Evolutionary conservation across 2,329 filamentous ascomycete species (phyloP).

Genomic region (Colletotrichum sojae): DNA sequence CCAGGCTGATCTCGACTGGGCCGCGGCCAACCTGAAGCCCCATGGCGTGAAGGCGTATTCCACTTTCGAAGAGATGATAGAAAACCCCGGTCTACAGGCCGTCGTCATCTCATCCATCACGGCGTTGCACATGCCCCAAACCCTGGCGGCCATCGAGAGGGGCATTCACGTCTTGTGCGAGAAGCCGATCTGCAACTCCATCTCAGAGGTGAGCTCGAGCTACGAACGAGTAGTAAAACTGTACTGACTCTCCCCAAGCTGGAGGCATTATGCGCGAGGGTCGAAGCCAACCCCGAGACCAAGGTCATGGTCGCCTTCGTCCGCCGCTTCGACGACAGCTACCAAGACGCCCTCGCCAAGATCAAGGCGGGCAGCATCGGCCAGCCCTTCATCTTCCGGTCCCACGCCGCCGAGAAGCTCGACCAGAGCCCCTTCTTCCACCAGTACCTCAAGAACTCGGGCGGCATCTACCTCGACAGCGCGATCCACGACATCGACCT

Average conservation of each 20-base stretch:
- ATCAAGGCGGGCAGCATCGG: constrained; percentile 70
- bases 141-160: constrained; percentile 67
- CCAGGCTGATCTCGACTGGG: constrained; percentile 59
- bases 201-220: constrained; percentile 65
- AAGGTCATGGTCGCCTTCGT: constrained; percentile 62
- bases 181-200: constrained; percentile 70
- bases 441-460: constrained; percentile 73
- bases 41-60: constrained; percentile 59
- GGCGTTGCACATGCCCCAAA: constrained; percentile 70
- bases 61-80: constrained; percentile 62
- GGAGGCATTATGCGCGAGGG: background rate
- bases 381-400: constrained; percentile 70
- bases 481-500: constrained; percentile 75
- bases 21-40: constrained; percentile 56
- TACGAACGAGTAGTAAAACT: constrained; percentile 60
- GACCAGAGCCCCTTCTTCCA: constrained; percentile 78
- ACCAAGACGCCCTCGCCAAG: constrained; percentile 70
- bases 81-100: constrained; percentile 52
- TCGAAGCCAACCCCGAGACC: constrained; percentile 59
- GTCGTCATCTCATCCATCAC: constrained; percentile 59
- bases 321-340: constrained; percentile 74
- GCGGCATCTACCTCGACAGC: constrained; percentile 80
- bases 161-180: constrained; percentile 71
- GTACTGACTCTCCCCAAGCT: constrained; percentile 60
- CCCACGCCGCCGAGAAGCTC: constrained; percentile 76